Evolutionary conservation across 2,329 filamentous ascomycete genomes (phyloP).

Genomic region (Akanthomyces dipterigenus): DNA sequence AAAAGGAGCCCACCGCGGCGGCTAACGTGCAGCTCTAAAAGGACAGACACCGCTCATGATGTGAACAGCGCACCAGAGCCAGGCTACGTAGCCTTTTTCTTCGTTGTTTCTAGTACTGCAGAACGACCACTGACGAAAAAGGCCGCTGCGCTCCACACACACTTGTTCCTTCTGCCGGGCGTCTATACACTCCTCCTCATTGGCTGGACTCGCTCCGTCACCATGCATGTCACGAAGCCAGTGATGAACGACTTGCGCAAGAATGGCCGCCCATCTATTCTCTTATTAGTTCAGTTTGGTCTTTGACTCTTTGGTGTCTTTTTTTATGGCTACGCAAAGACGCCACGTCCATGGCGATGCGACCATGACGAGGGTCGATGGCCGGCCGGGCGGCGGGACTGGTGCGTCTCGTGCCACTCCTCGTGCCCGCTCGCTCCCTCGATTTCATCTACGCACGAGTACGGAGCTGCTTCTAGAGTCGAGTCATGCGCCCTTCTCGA

Average conservation of each 20-base stretch:
- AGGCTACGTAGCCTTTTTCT: no score
- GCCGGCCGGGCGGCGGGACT: not conserved
- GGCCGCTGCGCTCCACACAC: not conserved
- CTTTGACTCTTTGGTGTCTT: not conserved
- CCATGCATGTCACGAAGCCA: not conserved
- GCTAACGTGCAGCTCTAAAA: not conserved
- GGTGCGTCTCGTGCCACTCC: not conserved
- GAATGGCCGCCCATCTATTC: no score
- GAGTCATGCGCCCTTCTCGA: no score
- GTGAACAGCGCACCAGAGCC: not conserved
- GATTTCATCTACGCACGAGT: not conserved
- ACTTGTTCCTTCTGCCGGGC: slow-evolving; percentile 10
- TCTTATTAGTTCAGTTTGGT: not conserved
- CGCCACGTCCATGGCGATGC: not conserved
- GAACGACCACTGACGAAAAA: not conserved
- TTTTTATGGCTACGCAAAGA: not conserved
- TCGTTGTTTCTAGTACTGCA: no score
- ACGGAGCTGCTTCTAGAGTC: not conserved
- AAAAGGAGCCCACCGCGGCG: slow-evolving; percentile 7
- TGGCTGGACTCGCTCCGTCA: slow-evolving; percentile 6
- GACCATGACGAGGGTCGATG: not conserved
- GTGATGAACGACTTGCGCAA: not conserved
- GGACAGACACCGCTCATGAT: not conserved
- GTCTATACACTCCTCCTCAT: slow-evolving; percentile 19
- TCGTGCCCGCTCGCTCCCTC: not conserved